Percentiles rank a stretch among this genome's conserved stretches.
Evolutionary conservation across 768 basidiomycete genomes (phyloP).

Genomic region (Tricholomella constricta): DNA sequence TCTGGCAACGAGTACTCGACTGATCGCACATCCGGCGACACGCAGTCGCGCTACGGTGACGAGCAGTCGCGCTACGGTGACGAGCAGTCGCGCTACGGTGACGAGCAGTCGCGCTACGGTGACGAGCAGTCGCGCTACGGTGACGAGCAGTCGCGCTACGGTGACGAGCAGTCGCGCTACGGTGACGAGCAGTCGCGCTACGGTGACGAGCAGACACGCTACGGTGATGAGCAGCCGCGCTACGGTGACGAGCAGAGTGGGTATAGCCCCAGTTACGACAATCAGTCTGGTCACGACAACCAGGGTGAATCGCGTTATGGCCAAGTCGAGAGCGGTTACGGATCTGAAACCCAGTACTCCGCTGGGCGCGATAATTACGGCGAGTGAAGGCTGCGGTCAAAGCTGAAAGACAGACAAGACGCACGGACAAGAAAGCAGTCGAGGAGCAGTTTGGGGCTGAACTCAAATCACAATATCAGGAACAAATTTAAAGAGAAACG

Average conservation of each 20-base stretch:
- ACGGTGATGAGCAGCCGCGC: no score
- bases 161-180: no score
- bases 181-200: no score
- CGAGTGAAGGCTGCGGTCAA: slow-evolving; percentile 67
- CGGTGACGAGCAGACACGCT: no score
- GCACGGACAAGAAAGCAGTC: slow-evolving; percentile 65
- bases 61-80: no score
- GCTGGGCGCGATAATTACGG: slow-evolving; percentile 8
- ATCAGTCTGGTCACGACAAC: slow-evolving; percentile 2
- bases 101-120: no score
- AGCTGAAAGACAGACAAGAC: slow-evolving; percentile 60
- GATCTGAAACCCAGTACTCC: no score
- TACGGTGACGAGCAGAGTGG: slow-evolving; percentile 2
- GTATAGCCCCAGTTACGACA: slow-evolving; percentile 6
- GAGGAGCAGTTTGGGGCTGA: slow-evolving; percentile 67
- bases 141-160: no score
- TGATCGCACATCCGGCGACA: neutral
- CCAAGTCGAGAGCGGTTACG: slow-evolving; percentile 6
- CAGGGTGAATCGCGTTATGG: neutral
- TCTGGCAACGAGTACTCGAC: slow-evolving; percentile 11
- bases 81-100: no score
- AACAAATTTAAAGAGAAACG: slow-evolving; percentile 46
- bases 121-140: no score
- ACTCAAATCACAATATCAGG: slow-evolving; percentile 56
- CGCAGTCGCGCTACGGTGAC: neutral